Base-by-base conservation (phyloP, 306 rosid species). In the Sicyos baderoa region DNA sequence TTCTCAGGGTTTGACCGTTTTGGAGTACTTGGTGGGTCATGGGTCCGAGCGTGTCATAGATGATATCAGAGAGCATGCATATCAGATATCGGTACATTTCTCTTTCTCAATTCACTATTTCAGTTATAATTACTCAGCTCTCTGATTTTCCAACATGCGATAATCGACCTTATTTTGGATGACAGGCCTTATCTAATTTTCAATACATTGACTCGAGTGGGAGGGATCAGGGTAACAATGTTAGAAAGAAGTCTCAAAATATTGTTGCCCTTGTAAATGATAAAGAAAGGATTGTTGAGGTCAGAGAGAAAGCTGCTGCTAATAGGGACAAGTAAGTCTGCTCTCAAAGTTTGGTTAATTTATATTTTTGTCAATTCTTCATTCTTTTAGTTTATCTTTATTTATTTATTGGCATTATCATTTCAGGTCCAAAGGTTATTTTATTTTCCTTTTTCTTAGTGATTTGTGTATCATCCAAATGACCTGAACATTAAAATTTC, bases 31-130 rank as follows among this genome's bases (percentile, higher is more conserved):
- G 84, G 99, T 94, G 63, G 97, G 87, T 71, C 81, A 94, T 76
- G 99, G 99, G 27, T 90, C 97, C 11, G 99, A 94, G 77, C 90
- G 96, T 52, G 91, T 90, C 78, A 88, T 94, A 72, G 99, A 94
- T 37, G 99, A 94, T 75, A 88, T 90, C 79, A 87, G 84, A 79
- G 99, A 94, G 80, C 97, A 94, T 83, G 86, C 88, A 5, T 88
- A 94, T 87, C 99, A 94, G 85, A 88, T 94, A 82, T 91, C 96
- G 19, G 99, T 94, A 94, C 82, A 75, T 82, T 67, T 62, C n/a
- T 60, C 29, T 50, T 37, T 60, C 45, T 73, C 70, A 12, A 54
- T 56, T 54, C 23, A 53, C 52, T 54, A 3, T 3, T 6, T 19
- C 52, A 44, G 23, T 16, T 71, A 22, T 78, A 19, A 66, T 66